Base-by-base conservation (phyloP, 1,139 yeast species). In the Entelexis paramagnoliae region DNA sequence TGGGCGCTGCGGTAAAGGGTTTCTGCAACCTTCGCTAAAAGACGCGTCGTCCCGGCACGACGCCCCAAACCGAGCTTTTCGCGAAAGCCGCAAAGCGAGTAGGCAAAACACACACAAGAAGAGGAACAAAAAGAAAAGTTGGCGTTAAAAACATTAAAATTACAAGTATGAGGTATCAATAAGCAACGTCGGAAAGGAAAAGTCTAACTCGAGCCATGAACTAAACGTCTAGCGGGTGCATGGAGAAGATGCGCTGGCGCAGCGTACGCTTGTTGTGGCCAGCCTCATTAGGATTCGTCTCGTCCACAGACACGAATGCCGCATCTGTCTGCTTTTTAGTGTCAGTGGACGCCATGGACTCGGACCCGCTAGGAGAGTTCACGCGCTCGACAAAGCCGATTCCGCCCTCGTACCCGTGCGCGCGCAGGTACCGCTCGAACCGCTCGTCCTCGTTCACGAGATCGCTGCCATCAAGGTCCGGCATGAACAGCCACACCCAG, bases 391-490 rank as follows among this genome's bases (percentile, higher is more conserved):
- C 29, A 22, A 38, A 44, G 17, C 58, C 58, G 19, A 55, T 46
- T 29, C 39, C 34, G 20, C 55, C 55, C 2, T 16, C 17, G 34
- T 86, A 83, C 32, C 89, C 89, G 48, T 81, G 67, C n/a, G 69
- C 75, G 50, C 77, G 66, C 64, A 83, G 71, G 65, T 78, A 83
- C 60, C 74, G 75, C 60, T 78, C 76, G 65, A 81, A 83, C 56
- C 71, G 74, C 53, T 77, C 70, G 64, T 83, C 93, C 61, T 82
- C 83, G 61, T 72, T 71, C 72, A 77, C 71, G 58, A 83, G 74
- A 62, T 83, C 91, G 28, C 78, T 82, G 16, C 80, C 84, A 34
- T 64, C 74, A 59, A 81, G 73, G 61, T 82, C 83, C 16, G 91
- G 91, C 56, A 83, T 72, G 53, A 79, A 80, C 61, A 82, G 62